Evolutionary conservation across 352 stramenopile genomes (phyloP).

Genomic region (Phytophthora pseudosyringae): DNA sequence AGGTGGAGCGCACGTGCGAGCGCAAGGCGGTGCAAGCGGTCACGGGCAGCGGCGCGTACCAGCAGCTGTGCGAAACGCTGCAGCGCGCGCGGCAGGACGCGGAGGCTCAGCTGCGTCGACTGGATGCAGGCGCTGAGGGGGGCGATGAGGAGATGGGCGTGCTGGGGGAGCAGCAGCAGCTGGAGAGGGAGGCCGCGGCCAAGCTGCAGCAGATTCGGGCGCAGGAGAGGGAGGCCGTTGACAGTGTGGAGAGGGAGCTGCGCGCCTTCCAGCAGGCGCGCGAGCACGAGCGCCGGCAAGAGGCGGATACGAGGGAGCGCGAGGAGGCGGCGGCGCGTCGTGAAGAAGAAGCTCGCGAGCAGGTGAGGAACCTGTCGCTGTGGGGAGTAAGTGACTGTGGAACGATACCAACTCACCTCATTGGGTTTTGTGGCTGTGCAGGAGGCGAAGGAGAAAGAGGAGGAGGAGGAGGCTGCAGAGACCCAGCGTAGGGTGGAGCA

Average conservation of each 20-base stretch:
- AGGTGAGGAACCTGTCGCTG: constrained; percentile 25
- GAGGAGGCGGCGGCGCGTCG: constrained; percentile 41
- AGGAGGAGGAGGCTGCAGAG: constrained; percentile 38
- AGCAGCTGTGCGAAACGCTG: constrained; percentile 64
- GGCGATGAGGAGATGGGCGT: constrained; percentile 18
- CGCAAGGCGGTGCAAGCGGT: constrained; percentile 61
- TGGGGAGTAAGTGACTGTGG: too few species aligned
- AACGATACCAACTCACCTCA: background rate
- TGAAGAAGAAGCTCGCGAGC: constrained; percentile 44
- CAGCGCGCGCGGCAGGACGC: constrained; percentile 61
- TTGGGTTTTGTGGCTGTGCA: constrained; percentile 23
- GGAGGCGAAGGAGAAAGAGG: constrained; percentile 31
- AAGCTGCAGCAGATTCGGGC: constrained; percentile 53
- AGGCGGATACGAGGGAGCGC: constrained; percentile 41
- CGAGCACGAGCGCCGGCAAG: constrained; percentile 35
- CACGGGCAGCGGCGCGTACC: constrained; percentile 61
- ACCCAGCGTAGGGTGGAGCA: constrained; percentile 31
- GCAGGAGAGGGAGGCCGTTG: constrained; percentile 48
- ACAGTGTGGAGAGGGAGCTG: constrained; percentile 58
- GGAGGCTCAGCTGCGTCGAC: constrained; percentile 44
- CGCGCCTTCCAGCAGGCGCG: constrained; percentile 47
- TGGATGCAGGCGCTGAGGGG: constrained; percentile 20
- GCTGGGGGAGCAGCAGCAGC: constrained; percentile 41
- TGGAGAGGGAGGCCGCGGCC: constrained; percentile 40
- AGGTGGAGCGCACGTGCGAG: constrained; percentile 72